These are phyloP conservation scores for Annona squamosa DNA, from an alignment of 164 flowering plant species.

Conservation along the genomic window DNA sequence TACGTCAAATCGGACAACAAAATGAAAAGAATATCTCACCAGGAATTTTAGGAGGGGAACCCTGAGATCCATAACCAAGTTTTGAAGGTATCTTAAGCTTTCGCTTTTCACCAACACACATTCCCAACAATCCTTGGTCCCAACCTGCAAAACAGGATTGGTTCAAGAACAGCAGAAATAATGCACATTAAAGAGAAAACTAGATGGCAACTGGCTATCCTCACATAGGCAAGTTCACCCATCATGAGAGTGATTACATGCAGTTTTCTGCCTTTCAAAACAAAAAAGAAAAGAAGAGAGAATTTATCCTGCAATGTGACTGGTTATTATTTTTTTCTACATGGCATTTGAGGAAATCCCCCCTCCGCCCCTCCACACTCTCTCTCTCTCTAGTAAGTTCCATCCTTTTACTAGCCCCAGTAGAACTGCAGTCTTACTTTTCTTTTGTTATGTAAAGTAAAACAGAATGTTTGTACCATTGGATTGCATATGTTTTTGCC, in stretches of 20 bases:
- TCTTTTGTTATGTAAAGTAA: no score
- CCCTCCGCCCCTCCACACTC: no score
- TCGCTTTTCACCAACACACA: slow-evolving; percentile 87
- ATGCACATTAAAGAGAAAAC: background rate
- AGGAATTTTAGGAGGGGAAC: slow-evolving; percentile 96
- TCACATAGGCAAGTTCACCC: background rate
- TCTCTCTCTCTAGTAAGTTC: no score
- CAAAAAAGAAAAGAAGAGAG: no score
- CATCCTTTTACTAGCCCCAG: no score
- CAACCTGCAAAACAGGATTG: slow-evolving; percentile 55
- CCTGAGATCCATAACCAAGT: slow-evolving; percentile 89
- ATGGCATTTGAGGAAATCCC: no score
- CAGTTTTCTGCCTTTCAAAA: no score
- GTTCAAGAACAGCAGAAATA: background rate
- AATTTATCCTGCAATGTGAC: background rate
- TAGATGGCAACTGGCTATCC: background rate
- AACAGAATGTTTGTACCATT: no score
- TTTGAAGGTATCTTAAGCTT: slow-evolving; percentile 92
- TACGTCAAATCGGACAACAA: background rate
- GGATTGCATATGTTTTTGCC: no score
- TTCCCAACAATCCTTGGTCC: slow-evolving; percentile 90
- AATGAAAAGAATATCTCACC: slow-evolving; percentile 37
- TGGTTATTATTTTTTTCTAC: background rate
- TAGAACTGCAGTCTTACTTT: no score
- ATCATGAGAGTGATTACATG: no score